Percentiles rank a stretch among this genome's conserved stretches.
These are phyloP conservation scores for Penicillium sp. DNA, from an alignment of 2,329 filamentous ascomycete genomes.

Conservation along the genomic window DNA sequence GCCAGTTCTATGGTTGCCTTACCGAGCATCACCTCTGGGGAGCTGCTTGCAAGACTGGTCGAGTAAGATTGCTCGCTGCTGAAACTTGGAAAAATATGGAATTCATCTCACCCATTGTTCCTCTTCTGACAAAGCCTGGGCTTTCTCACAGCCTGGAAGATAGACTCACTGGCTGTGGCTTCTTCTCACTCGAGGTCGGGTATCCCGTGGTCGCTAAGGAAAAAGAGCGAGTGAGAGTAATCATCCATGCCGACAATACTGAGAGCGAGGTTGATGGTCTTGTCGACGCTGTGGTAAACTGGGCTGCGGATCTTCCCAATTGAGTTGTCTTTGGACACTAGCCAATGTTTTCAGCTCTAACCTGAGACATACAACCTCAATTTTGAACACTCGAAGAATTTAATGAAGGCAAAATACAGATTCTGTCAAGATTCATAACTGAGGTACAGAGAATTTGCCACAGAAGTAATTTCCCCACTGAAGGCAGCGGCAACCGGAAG, in stretches of 20 bases:
- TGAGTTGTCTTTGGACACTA: neutral
- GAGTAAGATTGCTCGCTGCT: neutral
- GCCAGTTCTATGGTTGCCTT: constrained; percentile 1
- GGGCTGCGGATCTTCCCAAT: neutral
- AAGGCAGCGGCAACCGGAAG: too few species aligned
- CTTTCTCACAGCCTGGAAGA: neutral
- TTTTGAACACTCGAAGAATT: too few species aligned
- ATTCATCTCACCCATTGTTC: neutral
- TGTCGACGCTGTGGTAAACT: neutral
- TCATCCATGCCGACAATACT: neutral
- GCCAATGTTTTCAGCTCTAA: neutral
- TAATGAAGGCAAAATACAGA: too few species aligned
- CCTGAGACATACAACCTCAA: neutral
- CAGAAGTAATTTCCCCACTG: too few species aligned
- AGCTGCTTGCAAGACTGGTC: neutral
- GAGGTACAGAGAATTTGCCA: too few species aligned
- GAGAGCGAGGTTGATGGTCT: neutral
- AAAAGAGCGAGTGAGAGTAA: neutral
- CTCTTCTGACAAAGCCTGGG: neutral
- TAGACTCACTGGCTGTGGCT: neutral
- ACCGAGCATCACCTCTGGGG: neutral
- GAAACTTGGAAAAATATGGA: neutral
- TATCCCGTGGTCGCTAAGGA: neutral
- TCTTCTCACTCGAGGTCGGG: neutral
- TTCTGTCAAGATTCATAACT: too few species aligned